phyloP scores from a whole-genome alignment of 2,329 filamentous ascomycete species.

The Penicillium brevicompactum region DNA sequence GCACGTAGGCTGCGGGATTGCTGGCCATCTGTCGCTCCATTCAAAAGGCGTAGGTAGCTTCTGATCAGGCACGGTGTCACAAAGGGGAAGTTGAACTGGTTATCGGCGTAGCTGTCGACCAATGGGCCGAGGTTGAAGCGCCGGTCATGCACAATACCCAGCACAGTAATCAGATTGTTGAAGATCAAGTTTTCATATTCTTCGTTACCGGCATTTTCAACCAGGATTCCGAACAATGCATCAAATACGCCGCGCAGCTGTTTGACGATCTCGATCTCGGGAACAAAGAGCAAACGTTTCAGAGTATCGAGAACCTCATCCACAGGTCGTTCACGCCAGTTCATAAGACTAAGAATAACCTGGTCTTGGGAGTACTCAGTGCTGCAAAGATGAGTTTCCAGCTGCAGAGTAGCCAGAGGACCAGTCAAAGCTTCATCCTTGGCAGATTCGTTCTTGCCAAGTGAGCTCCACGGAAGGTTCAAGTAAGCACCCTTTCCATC shows the following conservation, averaged over 20 bases:
- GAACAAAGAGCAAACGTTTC: conserved; percentile 85
- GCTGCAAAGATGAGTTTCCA: conserved; percentile 89
- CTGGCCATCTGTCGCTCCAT: conserved; percentile 79
- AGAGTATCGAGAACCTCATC: conserved; percentile 74
- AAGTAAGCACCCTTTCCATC: conserved; percentile 84
- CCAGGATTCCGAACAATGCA: conserved; percentile 84
- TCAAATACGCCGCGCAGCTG: conserved; percentile 86
- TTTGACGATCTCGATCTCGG: conserved; percentile 97
- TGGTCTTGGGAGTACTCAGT: conserved; percentile 94
- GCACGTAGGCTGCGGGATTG: conserved; percentile 82
- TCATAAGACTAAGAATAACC: conserved; percentile 77
- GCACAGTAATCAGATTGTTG: conserved; percentile 81
- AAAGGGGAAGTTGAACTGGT: conserved; percentile 88
- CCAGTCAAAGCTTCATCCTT: conserved; percentile 75
- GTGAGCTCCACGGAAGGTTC: conserved; percentile 75
- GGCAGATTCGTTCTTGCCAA: conserved; percentile 65
- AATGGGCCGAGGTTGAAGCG: conserved; percentile 88
- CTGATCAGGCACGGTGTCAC: conserved; percentile 84
- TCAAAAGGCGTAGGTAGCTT: conserved; percentile 81
- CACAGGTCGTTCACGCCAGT: conserved; percentile 77
- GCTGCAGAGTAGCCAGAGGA: conserved; percentile 73
- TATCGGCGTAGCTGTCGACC: conserved; percentile 88
- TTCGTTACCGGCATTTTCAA: conserved; percentile 87
- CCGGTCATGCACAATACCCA: conserved; percentile 92
- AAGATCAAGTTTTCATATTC: conserved; percentile 94